phyloP scores from a whole-genome alignment of 306 rosid species.

The Glycine latifolia region DNA sequence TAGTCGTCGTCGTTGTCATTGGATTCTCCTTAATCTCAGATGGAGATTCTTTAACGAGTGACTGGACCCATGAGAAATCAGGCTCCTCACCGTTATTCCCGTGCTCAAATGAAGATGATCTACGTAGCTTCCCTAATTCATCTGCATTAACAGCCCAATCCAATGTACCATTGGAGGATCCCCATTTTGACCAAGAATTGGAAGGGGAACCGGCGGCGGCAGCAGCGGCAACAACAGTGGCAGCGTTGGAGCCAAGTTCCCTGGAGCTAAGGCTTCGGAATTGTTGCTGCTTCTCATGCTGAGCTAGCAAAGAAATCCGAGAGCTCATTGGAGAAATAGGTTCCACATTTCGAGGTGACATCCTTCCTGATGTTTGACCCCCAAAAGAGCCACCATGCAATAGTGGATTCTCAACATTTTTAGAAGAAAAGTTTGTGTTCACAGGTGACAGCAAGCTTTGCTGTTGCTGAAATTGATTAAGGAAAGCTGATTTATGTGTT shows the following conservation, averaged over 20 bases:
- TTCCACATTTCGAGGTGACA: constrained; percentile 13
- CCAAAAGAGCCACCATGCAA: neutral
- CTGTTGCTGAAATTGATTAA: constrained; percentile 28
- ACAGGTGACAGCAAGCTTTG: constrained; percentile 27
- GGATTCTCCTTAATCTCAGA: neutral
- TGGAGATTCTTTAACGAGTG: constrained; percentile 22
- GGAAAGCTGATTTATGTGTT: constrained; percentile 19
- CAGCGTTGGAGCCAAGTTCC: constrained; percentile 28
- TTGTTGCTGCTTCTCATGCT: constrained; percentile 20
- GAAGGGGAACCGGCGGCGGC: constrained; percentile 2
- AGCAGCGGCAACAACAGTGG: neutral
- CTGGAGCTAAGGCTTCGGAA: constrained; percentile 27
- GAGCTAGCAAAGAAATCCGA: constrained; percentile 2
- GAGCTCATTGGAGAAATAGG: constrained; percentile 18
- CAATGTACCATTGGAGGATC: constrained; percentile 17
- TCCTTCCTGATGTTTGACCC: neutral
- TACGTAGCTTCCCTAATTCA: neutral
- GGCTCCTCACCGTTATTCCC: constrained; percentile 7
- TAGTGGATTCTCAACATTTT: constrained; percentile 14
- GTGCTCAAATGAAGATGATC: constrained; percentile 2
- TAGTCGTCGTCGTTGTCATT: no score
- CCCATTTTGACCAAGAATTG: constrained; percentile 24
- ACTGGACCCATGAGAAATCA: constrained; percentile 19
- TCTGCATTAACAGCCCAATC: constrained; percentile 24
- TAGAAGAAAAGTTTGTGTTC: constrained; percentile 7